These are phyloP conservation scores for Lumnitzera littorea DNA, from an alignment of 345 rosid genomes.

Conservation along the genomic window DNA sequence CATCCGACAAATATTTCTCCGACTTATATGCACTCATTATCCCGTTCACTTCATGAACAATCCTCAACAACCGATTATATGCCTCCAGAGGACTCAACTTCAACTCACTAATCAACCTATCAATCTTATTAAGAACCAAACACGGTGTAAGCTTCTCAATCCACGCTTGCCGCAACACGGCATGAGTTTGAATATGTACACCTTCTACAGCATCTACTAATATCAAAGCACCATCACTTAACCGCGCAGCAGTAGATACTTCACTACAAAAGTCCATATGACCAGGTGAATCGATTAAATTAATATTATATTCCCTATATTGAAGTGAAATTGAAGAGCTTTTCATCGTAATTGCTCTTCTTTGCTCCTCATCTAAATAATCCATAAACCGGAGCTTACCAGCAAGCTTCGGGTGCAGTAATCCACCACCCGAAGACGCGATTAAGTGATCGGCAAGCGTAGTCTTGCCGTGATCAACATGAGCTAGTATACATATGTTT, in stretches of 20 bases:
- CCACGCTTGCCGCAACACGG: constrained; percentile 87
- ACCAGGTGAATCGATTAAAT: constrained; percentile 90
- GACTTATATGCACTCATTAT: constrained; percentile 79
- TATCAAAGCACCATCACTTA: constrained; percentile 87
- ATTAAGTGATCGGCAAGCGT: constrained; percentile 91
- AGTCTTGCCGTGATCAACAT: constrained; percentile 96
- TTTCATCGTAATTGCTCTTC: constrained; percentile 98
- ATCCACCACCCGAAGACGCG: constrained; percentile 71
- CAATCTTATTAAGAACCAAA: constrained; percentile 88
- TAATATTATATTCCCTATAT: constrained; percentile 48
- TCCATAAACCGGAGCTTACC: constrained; percentile 88
- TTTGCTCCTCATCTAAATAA: constrained; percentile 88
- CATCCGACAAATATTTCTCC: constrained; percentile 87
- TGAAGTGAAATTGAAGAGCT: constrained; percentile 77
- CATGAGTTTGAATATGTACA: constrained; percentile 89
- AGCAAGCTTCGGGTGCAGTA: constrained; percentile 75
- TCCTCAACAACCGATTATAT: constrained; percentile 62
- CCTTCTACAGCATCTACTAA: constrained; percentile 98
- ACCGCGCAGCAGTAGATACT: constrained; percentile 83
- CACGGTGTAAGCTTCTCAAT: constrained; percentile 89
- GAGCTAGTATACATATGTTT: constrained; percentile 85
- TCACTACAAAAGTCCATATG: constrained; percentile 98
- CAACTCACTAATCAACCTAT: constrained; percentile 84
- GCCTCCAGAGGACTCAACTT: constrained; percentile 83
- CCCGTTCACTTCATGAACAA: constrained; percentile 88